Percentiles rank a stretch among this genome's conserved stretches.
Conservation (phyloP, 2,329 filamentous ascomycete genomes). For the Drechslerella stenobrocha region DNA sequence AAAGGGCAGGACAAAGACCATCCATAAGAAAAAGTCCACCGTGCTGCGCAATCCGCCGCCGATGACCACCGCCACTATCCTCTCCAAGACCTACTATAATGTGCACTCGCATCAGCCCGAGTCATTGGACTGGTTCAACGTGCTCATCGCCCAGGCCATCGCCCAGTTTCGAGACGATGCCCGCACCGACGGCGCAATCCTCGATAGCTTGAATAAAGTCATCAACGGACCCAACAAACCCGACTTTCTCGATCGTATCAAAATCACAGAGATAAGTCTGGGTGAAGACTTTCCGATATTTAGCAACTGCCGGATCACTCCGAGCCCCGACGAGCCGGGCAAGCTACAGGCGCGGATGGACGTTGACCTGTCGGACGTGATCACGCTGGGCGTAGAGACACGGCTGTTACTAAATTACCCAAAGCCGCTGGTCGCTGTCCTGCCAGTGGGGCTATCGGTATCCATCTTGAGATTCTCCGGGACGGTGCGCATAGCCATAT, state of each 20-base stretch:
- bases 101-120: slow-evolving; percentile 94
- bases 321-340: slow-evolving; percentile 75
- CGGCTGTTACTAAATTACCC: slow-evolving; percentile 94
- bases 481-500: slow-evolving; percentile 59
- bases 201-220: slow-evolving; percentile 78
- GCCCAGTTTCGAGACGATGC: slow-evolving; percentile 93
- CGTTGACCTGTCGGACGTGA: slow-evolving; percentile 92
- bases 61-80: slow-evolving; percentile 87
- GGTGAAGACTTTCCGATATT: slow-evolving; percentile 99
- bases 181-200: slow-evolving; percentile 84
- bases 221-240: slow-evolving; percentile 86
- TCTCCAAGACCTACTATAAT: slow-evolving; percentile 97
- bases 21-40: slow-evolving; percentile 68
- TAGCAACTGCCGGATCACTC: slow-evolving; percentile 94
- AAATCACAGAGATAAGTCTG: slow-evolving; percentile 87
- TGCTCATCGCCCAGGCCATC: slow-evolving; percentile 92
- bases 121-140: slow-evolving; percentile 98
- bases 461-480: slow-evolving; percentile 93
- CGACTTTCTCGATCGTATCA: slow-evolving; percentile 82
- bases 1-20: slow-evolving; percentile 59
- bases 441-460: slow-evolving; percentile 88
- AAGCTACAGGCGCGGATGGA: slow-evolving; percentile 93
- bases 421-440: slow-evolving; percentile 80
- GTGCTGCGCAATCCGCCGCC: slow-evolving; percentile 72
- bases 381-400: slow-evolving; percentile 91